Base-by-base conservation (phyloP, 306 rosid genomes). In the Pyrus pyrifolia region DNA sequence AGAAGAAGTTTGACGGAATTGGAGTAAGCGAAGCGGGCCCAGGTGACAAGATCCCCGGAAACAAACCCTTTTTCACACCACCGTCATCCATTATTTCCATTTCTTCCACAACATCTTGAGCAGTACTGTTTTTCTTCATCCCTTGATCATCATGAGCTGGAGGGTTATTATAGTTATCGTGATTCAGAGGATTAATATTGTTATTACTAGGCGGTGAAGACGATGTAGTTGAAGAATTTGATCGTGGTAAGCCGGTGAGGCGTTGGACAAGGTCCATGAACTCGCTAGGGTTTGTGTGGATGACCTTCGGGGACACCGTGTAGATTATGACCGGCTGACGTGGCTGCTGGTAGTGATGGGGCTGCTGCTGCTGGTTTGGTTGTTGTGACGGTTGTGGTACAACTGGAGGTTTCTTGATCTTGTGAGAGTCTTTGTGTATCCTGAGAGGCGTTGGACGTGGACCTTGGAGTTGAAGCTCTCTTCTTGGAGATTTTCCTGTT, bases 261-360 rank as follows among this genome's bases (percentile, higher is more conserved):
- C 97, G 91, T 71, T 93, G 96, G 53, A 93, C 97, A 1, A 93
- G 90, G 81, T 77, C 84, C 96, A 81, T 93, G 88, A 93, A 93
- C 52, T 90, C 88, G 17, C 81, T 66, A 21, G 97, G 96, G 74
- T 90, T 88, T 72, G 96, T 90, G 83, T 92, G 96, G 61, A 93
- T 90, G 46, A 89, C 59, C 83, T 89, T 93, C 0, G 97, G 97
- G 2, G 97, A 93, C 38, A 92, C 91, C 0, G 91, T 87, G 87
- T 92, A 90, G 88, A 90, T 93, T 71, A 90, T 90, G 23, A 90
- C 75, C 0, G 97, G 97, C 45, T 74, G 93, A 1, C 96, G 91
- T 0, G 85, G 89, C 38, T 64, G 70, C 46, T 66, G 2, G 86
- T 87, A 83, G 84, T 85, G 83, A 87, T 87, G 45, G 85, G 85